Evolutionary conservation across 352 stramenopile species (phyloP), one percentile per base, ranked within the genome.

Genomic region (Peronospora farinosa): DNA sequence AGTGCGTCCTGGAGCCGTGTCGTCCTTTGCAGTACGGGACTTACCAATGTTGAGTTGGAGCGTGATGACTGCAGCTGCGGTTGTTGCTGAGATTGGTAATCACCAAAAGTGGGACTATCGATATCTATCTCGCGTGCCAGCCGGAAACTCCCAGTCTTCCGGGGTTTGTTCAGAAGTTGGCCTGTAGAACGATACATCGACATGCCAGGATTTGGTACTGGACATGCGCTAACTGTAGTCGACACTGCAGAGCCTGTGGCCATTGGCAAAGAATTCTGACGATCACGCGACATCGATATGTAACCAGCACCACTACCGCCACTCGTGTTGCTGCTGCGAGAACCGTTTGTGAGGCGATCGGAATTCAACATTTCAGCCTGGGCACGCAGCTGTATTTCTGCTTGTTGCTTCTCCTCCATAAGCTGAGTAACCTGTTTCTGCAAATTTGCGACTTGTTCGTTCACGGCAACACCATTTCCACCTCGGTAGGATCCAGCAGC

Each of bases 371-470:
- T 72, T 47, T 88, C 75, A 8, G 80, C 73, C 51, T 92, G 80
- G 6, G 66, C 62, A 13, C 80, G 80, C 16, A 94, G 47, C 51
- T 88, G 74, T 28, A 72, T 77, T 52, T 94, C 78, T 1, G 80
- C 83, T 44, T 84, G 54, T 48, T 92, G 70, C 25, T 94, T 94
- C 55, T 94, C 77, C 58, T 92, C 81, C 68, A 94, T 78, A 5
- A 94, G 74, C 54, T 83, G 61, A 15, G 76, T 79, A 3, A 94
- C 80, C 41, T 92, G 81, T 51, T 88, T 84, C 63, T 94, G 83
- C n/a, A 94, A 56, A 68, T 57, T 78, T 41, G 75, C 79, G 7
- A 94, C 83, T 53, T 92, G 80, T 60, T 87, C 65, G 41, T 90
- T 82, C 17, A 94, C 78, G 11, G 65, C 72, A 21, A 73, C 58